Evolutionary conservation across 2,329 filamentous ascomycete species (phyloP).

Genomic region (Taxawa tesnikishii): DNA sequence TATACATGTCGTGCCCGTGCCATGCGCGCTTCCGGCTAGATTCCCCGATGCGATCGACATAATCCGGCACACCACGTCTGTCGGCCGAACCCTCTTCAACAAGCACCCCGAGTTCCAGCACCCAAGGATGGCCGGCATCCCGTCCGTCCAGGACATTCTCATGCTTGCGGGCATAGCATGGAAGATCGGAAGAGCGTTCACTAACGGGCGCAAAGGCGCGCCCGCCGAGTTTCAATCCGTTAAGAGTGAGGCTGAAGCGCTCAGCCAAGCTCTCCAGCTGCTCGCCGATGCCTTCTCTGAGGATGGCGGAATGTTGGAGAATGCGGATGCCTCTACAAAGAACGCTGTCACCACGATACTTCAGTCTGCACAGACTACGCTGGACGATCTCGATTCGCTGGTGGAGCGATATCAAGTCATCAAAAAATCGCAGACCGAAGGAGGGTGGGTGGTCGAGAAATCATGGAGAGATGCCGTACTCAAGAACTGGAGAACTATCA

Average conservation of each 20-base stretch:
- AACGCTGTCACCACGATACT: conserved; percentile 27
- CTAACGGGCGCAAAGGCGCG: not conserved
- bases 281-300: conserved; percentile 32
- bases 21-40: no score
- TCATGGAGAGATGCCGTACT: conserved; percentile 31
- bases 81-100: no score
- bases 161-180: not conserved
- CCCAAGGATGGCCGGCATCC: not conserved
- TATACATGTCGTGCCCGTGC: no score
- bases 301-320: conserved; percentile 21
- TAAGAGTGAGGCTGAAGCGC: conserved; percentile 26
- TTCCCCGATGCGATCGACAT: no score
- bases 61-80: no score
- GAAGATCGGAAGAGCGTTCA: not conserved
- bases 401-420: conserved; percentile 33
- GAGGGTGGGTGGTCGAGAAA: conserved; percentile 28
- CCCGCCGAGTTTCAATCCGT: conserved; percentile 24
- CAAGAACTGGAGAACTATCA: conserved; percentile 28
- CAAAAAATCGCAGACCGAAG: conserved; percentile 25
- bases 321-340: conserved; percentile 22
- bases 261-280: conserved; percentile 30
- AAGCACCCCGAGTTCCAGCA: no score
- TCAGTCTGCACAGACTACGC: conserved; percentile 23
- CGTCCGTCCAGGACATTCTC: not conserved
- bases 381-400: conserved; percentile 31